Evolutionary conservation across 768 basidiomycete species (phyloP).

Genomic region (Leccinum truebloodii): DNA sequence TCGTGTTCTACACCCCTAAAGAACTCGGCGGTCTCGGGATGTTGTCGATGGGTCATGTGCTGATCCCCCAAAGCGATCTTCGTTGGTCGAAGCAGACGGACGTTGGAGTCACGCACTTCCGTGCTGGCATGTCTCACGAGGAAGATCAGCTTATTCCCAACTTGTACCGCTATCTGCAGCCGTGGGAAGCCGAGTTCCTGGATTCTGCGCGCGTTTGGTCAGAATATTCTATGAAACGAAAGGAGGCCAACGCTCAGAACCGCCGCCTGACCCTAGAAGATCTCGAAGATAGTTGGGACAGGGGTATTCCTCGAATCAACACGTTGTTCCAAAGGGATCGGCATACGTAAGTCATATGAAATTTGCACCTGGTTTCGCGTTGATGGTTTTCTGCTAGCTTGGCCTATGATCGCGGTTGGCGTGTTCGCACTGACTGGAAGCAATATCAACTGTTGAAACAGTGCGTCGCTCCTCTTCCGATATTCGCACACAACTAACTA

Average conservation of each 20-base stretch:
- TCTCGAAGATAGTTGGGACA: constrained; percentile 98
- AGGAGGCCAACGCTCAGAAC: constrained; percentile 99
- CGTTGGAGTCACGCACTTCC: constrained; percentile 97
- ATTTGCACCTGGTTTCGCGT: neutral
- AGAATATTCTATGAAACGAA: constrained; percentile 99
- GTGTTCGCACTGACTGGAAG: constrained; percentile 97
- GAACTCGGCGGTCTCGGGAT: constrained; percentile 98
- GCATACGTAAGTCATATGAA: constrained; percentile 62
- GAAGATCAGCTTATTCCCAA: constrained; percentile 96
- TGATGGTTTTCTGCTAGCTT: constrained; percentile 44
- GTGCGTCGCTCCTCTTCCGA: constrained; percentile 42
- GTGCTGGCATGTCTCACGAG: constrained; percentile 97
- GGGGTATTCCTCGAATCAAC: constrained; percentile 98
- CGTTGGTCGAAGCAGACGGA: constrained; percentile 99
- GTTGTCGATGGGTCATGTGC: constrained; percentile 99
- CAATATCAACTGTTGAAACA: constrained; percentile 93
- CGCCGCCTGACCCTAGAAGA: constrained; percentile 96
- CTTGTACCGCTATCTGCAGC: constrained; percentile 93
- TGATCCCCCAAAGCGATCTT: constrained; percentile 97
- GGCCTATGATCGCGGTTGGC: constrained; percentile 99
- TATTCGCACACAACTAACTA: constrained; percentile 12
- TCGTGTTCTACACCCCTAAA: constrained; percentile 96
- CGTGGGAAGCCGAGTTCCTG: constrained; percentile 97
- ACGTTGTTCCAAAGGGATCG: constrained; percentile 99
- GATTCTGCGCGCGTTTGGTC: constrained; percentile 99